Base-by-base conservation (phyloP, 129 eudicot species). In the Chrysanthemum seticuspe region DNA sequence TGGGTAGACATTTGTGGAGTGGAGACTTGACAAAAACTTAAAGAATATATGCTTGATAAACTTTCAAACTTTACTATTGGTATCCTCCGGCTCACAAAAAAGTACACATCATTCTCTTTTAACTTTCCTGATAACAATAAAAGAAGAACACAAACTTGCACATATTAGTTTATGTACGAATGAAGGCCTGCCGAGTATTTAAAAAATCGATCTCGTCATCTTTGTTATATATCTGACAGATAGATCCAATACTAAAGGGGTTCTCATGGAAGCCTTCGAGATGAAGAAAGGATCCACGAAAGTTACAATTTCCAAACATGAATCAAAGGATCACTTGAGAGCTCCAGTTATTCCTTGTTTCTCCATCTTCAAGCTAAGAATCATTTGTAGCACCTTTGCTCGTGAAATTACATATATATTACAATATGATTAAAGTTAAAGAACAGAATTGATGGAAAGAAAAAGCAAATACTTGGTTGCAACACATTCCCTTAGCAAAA, bases 401-500 rank as follows among this genome's bases (percentile, higher is more conserved):
- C 76, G 36, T 31, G 36, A 31, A 31, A 31, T 31, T 31, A 31
- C 36, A 3, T 4, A 31, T 31, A 31, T 31, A 31, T 31, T 31
- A 31, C 36, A 31, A 31, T 31, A 31, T 31, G 60, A 40, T 23
- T 60, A 52, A 61, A 21, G 58, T 66, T 66, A 45, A 62, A 18
- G 4, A 12, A 59, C 31, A 25, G 62, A 13, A 40, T 76, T 77
- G 47, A 47, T 76, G 76, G 56, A 60, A 60, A 72, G 65, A 60
- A 73, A 77, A 77, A 67, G 75, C 44, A 73, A 82, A 77, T 50
- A 77, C 79, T 71, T 52, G 47, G 53, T 67, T 40, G 52, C 64
- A 77, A 73, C 77, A 74, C 78, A 82, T 80, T 86, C 87, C 56
- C 74, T 57, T 66, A 23, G 75, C 44, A 75, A 75, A 58, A 71